Evolutionary conservation across 306 rosid genomes (phyloP).

Genomic region (Dryas alaskensis): DNA sequence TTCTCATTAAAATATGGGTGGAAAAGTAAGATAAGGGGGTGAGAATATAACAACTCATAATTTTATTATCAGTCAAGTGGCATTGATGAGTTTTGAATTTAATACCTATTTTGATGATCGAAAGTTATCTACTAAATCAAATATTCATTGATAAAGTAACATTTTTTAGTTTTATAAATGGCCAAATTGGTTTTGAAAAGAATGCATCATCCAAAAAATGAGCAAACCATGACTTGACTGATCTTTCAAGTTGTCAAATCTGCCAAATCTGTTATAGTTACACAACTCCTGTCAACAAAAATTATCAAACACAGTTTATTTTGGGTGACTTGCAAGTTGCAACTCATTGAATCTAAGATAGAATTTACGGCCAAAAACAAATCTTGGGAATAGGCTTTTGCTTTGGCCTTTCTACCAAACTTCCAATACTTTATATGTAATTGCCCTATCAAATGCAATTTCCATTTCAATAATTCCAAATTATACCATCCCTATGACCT

Average conservation of each 20-base stretch:
- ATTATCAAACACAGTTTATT: not conserved
- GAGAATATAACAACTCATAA: too few species aligned
- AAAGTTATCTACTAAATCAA: too few species aligned
- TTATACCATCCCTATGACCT: conserved; percentile 27
- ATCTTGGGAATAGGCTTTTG: conserved; percentile 10
- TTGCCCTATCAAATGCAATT: conserved; percentile 7
- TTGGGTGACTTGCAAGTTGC: conserved; percentile 8
- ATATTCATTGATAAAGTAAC: not conserved
- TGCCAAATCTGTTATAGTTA: not conserved
- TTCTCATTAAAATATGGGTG: too few species aligned
- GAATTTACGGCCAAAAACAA: not conserved
- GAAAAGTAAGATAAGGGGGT: too few species aligned
- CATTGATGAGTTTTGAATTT: too few species aligned
- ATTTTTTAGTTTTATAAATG: not conserved
- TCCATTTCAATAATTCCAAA: conserved; percentile 31
- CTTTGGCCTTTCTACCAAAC: conserved; percentile 39
- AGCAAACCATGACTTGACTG: not conserved
- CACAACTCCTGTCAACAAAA: not conserved
- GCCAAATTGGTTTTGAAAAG: not conserved
- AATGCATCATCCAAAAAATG: not conserved
- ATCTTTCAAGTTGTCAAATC: not conserved
- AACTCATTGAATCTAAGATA: conserved; percentile 16
- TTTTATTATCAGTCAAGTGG: too few species aligned
- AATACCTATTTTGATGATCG: too few species aligned
- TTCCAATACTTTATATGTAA: not conserved